These are phyloP conservation scores for Mrakiaceae sp. DNA, from an alignment of 1,284 basidiomycete genomes.

Conservation along the genomic window DNA sequence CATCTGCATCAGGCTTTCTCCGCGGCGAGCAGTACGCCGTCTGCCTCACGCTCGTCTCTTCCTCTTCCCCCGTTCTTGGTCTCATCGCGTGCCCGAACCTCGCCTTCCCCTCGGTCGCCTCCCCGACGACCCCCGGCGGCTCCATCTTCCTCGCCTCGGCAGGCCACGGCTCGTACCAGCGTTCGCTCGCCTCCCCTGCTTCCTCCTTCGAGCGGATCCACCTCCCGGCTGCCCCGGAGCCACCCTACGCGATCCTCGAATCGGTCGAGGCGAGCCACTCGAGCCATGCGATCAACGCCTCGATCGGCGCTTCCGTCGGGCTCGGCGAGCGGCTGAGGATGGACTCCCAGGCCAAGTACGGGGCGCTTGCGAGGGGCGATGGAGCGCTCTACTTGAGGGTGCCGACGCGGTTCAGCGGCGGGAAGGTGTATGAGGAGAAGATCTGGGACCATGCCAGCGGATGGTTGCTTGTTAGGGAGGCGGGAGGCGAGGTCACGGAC, in stretches of 20 bases:
- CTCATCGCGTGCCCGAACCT: constrained; percentile 95
- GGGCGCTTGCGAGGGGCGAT: constrained; percentile 74
- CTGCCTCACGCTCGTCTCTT: constrained; percentile 80
- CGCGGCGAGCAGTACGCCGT: constrained; percentile 96
- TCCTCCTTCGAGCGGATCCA: constrained; percentile 35
- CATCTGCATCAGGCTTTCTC: constrained; percentile 85
- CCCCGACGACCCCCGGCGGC: constrained; percentile 47
- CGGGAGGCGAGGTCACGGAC: constrained; percentile 77
- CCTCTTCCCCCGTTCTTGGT: constrained; percentile 72
- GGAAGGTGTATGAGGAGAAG: constrained; percentile 71
- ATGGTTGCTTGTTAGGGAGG: constrained; percentile 71
- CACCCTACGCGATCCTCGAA: constrained; percentile 54
- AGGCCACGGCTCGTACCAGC: constrained; percentile 21
- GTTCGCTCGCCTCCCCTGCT: constrained; percentile 18
- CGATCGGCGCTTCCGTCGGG: constrained; percentile 53
- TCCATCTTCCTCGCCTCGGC: constrained; percentile 74
- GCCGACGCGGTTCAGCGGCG: constrained; percentile 52
- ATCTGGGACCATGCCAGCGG: constrained; percentile 97
- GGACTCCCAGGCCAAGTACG: constrained; percentile 98
- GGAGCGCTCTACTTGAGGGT: constrained; percentile 83
- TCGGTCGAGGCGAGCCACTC: constrained; percentile 89
- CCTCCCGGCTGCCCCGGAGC: constrained; percentile 38
- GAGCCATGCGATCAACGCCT: constrained; percentile 68
- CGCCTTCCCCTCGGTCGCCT: constrained; percentile 26
- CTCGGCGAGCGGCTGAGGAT: constrained; percentile 58